A percentile compares a stretch with the other conserved stretches of the same genome.
Evolutionary conservation across 164 flowering plant species (phyloP).

Genomic region (Vitis rupestris): DNA sequence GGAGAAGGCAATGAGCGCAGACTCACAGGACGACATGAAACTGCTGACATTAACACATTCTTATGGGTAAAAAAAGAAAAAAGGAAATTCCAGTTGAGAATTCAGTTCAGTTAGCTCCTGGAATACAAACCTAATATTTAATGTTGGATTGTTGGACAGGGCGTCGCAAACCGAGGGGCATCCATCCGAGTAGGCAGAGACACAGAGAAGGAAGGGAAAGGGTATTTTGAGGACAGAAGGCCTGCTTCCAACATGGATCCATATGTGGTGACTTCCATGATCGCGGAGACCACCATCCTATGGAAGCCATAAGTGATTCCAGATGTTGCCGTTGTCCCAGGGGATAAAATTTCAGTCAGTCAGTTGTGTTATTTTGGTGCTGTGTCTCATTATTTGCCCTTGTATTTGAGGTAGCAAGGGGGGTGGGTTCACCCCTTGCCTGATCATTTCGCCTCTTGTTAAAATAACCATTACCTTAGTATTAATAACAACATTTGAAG

Average conservation of each 20-base stretch:
- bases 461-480: background rate
- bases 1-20: slow-evolving; percentile 78
- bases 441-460: background rate
- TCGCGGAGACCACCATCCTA: slow-evolving; percentile 63
- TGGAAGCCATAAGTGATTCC: slow-evolving; percentile 36
- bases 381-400: background rate
- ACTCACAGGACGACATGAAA: slow-evolving; percentile 62
- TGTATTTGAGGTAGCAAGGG: background rate
- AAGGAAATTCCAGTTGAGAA: background rate
- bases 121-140: too few species aligned
- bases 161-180: slow-evolving; percentile 71
- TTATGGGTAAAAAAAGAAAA: slow-evolving; percentile 40
- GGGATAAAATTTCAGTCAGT: too few species aligned
- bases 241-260: slow-evolving; percentile 81
- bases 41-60: slow-evolving; percentile 57
- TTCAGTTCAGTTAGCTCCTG: background rate
- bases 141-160: slow-evolving; percentile 28
- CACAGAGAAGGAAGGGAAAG: slow-evolving; percentile 64
- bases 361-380: background rate
- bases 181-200: slow-evolving; percentile 66
- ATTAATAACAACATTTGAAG: too few species aligned
- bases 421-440: slow-evolving; percentile 3
- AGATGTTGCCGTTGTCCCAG: too few species aligned
- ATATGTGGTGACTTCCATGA: slow-evolving; percentile 64
- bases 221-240: slow-evolving; percentile 73